phyloP scores from a whole-genome alignment of 2,329 filamentous ascomycete species.

The Botrytis elliptica region DNA sequence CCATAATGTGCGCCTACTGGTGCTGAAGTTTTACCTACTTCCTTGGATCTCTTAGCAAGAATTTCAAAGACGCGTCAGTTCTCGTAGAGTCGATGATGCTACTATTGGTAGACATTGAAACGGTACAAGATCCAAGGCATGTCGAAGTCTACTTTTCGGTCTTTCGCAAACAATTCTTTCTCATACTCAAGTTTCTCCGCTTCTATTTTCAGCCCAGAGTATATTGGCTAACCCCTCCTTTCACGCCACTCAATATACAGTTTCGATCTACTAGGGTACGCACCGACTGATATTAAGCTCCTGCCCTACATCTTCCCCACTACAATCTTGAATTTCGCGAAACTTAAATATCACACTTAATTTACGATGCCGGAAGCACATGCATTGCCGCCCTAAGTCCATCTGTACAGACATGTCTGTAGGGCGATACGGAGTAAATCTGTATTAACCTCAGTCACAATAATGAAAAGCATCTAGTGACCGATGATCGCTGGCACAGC shows the following conservation, averaged over 20 bases:
- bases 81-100: background rate
- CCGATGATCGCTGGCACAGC: background rate
- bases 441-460: background rate
- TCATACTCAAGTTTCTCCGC: background rate
- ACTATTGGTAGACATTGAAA: background rate
- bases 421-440: background rate
- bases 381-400: background rate
- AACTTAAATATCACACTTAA: background rate
- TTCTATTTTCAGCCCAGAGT: background rate
- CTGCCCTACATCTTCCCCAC: conserved; percentile 3
- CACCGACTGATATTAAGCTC: background rate
- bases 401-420: background rate
- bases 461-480: background rate
- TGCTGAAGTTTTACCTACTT: background rate
- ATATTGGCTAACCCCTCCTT: background rate
- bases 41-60: background rate
- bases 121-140: background rate
- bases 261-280: background rate
- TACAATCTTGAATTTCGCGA: background rate
- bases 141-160: background rate
- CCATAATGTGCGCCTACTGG: background rate
- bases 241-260: background rate
- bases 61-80: background rate
- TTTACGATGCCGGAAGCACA: background rate
- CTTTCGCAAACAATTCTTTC: background rate